These are phyloP conservation scores for Cercospora zeae-maydis DNA, from an alignment of 2,329 filamentous ascomycete species.

Conservation along the genomic window DNA sequence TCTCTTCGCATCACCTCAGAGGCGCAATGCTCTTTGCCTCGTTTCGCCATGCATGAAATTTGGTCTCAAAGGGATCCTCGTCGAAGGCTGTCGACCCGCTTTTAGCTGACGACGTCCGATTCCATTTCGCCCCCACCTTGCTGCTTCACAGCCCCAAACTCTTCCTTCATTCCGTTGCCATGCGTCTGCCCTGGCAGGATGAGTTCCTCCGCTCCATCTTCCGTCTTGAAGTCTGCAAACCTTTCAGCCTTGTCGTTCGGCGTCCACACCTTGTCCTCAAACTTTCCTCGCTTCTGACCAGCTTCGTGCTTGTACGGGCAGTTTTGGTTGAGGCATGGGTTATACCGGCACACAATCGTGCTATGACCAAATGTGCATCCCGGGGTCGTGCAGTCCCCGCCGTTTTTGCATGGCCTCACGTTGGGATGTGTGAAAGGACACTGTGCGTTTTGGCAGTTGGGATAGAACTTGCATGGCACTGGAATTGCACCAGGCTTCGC, in stretches of 20 bases:
- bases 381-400: conserved; percentile 74
- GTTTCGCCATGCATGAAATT: background rate
- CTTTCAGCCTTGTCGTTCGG: conserved; percentile 42
- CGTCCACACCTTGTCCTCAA: conserved; percentile 89
- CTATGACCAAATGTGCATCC: conserved; percentile 89
- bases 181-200: conserved; percentile 33
- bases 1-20: conserved; percentile 1
- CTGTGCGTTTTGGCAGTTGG: conserved; percentile 83
- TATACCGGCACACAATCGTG: conserved; percentile 81
- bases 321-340: conserved; percentile 81
- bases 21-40: background rate
- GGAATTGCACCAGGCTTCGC: conserved; percentile 78
- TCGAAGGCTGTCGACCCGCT: background rate
- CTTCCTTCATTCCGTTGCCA: conserved; percentile 9
- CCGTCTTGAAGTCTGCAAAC: conserved; percentile 28
- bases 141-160: background rate
- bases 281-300: conserved; percentile 76
- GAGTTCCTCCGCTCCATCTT: conserved; percentile 33
- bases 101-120: background rate
- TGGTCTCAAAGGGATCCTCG: background rate
- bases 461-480: conserved; percentile 85
- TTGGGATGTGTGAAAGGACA: conserved; percentile 88
- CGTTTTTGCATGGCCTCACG: conserved; percentile 86
- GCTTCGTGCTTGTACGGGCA: conserved; percentile 89
- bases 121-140: conserved; percentile 1